Evolutionary conservation across 2,329 filamentous ascomycete species (phyloP).

Genomic region (Thelonectria rubi): DNA sequence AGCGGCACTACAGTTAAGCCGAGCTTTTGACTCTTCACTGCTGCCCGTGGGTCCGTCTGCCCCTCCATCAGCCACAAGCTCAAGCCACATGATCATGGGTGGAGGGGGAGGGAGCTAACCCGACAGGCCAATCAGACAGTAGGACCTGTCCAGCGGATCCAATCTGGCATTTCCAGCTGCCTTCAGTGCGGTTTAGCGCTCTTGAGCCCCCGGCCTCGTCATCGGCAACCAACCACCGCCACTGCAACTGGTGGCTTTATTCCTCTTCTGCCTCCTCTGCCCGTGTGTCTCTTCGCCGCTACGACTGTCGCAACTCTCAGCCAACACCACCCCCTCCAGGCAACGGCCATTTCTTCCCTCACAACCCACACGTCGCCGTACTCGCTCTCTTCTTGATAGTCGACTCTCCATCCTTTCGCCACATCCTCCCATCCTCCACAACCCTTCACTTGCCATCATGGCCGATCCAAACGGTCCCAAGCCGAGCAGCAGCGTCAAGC

Average conservation of each 20-base stretch:
- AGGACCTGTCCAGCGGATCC: not conserved
- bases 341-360: constrained; percentile 26
- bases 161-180: constrained; percentile 23
- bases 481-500: constrained; percentile 99
- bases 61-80: constrained; percentile 23
- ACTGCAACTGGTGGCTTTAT: constrained; percentile 29
- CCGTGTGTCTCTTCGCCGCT: constrained; percentile 24
- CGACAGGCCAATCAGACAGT: constrained; percentile 20
- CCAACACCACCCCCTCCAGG: constrained; percentile 35
- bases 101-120: not conserved
- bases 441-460: constrained; percentile 44
- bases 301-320: constrained; percentile 19
- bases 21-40: constrained; percentile 7
- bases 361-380: constrained; percentile 8
- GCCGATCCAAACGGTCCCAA: constrained; percentile 74
- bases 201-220: constrained; percentile 39
- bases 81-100: constrained; percentile 9
- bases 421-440: constrained; percentile 8
- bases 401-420: constrained; percentile 1
- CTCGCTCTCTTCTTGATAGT: constrained; percentile 3
- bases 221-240: constrained; percentile 41
- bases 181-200: constrained; percentile 27
- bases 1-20: constrained; percentile 26
- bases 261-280: constrained; percentile 6
- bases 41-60: not conserved